Percentiles rank a stretch among this genome's conserved stretches.
Evolutionary conservation across 345 rosid species (phyloP).

Genomic region (Crucihimalaya himalaica): DNA sequence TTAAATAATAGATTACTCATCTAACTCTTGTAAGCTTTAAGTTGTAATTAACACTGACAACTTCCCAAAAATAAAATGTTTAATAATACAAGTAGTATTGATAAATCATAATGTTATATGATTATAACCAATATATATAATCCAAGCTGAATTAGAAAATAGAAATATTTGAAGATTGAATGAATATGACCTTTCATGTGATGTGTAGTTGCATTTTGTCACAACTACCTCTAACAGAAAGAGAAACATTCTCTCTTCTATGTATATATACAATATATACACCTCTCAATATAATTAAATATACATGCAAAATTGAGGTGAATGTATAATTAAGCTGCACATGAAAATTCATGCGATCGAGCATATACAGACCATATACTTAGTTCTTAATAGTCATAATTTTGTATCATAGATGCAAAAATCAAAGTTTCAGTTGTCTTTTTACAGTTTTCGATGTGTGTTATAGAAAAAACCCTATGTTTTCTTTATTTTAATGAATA

Average conservation of each 20-base stretch:
- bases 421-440: too few relatives aligned
- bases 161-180: constrained; percentile 10
- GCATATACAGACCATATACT: too few relatives aligned
- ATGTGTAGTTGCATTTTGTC: constrained; percentile 30
- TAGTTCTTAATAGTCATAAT: too few relatives aligned
- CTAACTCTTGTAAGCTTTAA: not conserved
- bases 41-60: not conserved
- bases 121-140: not conserved
- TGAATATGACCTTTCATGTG: constrained; percentile 41
- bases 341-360: too few relatives aligned
- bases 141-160: constrained; percentile 26
- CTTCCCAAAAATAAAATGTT: not conserved
- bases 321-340: too few relatives aligned
- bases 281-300: not conserved
- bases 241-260: not conserved
- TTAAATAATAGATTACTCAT: too few relatives aligned
- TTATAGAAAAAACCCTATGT: too few relatives aligned
- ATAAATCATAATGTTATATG: not conserved
- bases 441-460: too few relatives aligned
- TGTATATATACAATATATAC: not conserved
- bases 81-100: not conserved
- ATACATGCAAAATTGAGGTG: not conserved
- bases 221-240: constrained; percentile 35
- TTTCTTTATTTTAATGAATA: too few relatives aligned
- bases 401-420: too few relatives aligned